These are phyloP conservation scores for Coemansia erecta DNA, from an alignment of 192 early-diverging fungal genomes.

Conservation along the genomic window DNA sequence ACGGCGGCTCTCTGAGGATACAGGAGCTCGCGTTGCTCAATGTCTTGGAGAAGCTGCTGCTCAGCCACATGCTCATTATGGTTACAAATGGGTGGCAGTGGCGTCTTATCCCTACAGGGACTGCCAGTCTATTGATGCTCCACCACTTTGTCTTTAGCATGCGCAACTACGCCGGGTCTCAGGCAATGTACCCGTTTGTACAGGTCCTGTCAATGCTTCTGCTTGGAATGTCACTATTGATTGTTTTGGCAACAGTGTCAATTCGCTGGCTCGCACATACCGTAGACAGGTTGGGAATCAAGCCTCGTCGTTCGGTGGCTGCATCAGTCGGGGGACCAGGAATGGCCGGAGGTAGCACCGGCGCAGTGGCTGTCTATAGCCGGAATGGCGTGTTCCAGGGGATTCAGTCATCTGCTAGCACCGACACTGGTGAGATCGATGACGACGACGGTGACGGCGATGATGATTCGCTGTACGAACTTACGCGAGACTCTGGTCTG, in stretches of 20 bases:
- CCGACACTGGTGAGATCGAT: conserved; percentile 6
- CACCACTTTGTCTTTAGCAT: conserved; percentile 45
- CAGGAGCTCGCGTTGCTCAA: conserved; percentile 42
- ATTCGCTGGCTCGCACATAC: conserved; percentile 31
- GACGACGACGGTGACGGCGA: conserved; percentile 3
- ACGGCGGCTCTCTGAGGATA: conserved; percentile 41
- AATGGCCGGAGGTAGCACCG: background rate
- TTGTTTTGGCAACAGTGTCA: conserved; percentile 33
- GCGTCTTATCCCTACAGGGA: conserved; percentile 42
- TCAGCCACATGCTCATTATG: conserved; percentile 25
- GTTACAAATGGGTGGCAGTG: conserved; percentile 46
- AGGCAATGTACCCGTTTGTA: conserved; percentile 41
- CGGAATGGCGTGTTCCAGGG: conserved; percentile 39
- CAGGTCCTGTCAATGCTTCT: conserved; percentile 44
- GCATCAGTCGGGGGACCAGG: background rate
- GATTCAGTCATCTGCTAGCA: background rate
- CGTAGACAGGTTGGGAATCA: conserved; percentile 30
- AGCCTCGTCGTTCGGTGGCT: background rate
- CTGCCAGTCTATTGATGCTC: conserved; percentile 24
- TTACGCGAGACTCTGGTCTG: conserved; percentile 14
- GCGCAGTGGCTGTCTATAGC: conserved; percentile 27
- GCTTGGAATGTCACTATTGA: conserved; percentile 21
- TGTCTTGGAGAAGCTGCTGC: conserved; percentile 35
- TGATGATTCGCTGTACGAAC: conserved; percentile 24
- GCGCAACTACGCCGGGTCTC: conserved; percentile 15